phyloP scores from a whole-genome alignment of 2,329 filamentous ascomycete genomes.

The Aspergillus hortae region DNA sequence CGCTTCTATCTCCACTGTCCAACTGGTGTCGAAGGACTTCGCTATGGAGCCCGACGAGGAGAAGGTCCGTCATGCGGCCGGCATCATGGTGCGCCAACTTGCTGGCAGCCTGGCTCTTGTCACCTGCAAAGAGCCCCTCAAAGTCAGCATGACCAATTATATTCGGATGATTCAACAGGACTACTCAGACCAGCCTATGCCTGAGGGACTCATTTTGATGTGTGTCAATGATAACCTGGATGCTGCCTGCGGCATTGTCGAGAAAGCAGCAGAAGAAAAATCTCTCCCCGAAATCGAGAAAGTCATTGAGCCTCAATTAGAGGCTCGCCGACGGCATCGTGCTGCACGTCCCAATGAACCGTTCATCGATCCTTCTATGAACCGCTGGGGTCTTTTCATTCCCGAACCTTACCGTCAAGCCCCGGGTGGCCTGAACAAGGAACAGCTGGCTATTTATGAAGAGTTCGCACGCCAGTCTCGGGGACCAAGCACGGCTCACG shows the following conservation, averaged over 20 bases:
- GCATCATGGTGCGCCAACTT: slow-evolving; percentile 92
- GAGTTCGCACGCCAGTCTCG: slow-evolving; percentile 88
- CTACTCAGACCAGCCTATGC: slow-evolving; percentile 66
- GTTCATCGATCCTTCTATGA: slow-evolving; percentile 77
- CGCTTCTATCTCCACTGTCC: slow-evolving; percentile 90
- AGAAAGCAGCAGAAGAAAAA: slow-evolving; percentile 91
- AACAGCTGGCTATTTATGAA: slow-evolving; percentile 94
- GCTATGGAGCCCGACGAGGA: slow-evolving; percentile 88
- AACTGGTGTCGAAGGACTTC: slow-evolving; percentile 96
- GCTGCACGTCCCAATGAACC: slow-evolving; percentile 73
- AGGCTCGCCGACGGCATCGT: slow-evolving; percentile 72
- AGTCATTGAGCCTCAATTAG: slow-evolving; percentile 77
- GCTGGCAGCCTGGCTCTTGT: slow-evolving; percentile 91
- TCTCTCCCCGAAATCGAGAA: slow-evolving; percentile 93
- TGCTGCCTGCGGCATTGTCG: slow-evolving; percentile 86
- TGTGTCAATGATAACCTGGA: slow-evolving; percentile 98
- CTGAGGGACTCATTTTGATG: slow-evolving; percentile 95
- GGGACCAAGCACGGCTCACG: slow-evolving; percentile 52
- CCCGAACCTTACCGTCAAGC: slow-evolving; percentile 89
- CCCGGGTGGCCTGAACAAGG: slow-evolving; percentile 76
- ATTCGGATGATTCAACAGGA: slow-evolving; percentile 77
- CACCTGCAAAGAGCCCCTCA: slow-evolving; percentile 95
- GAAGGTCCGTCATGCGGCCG: slow-evolving; percentile 77
- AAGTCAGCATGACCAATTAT: slow-evolving; percentile 96
- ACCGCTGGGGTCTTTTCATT: slow-evolving; percentile 89